Conservation (phyloP, 306 rosid genomes). For the Fragaria nilgerrensis region DNA sequence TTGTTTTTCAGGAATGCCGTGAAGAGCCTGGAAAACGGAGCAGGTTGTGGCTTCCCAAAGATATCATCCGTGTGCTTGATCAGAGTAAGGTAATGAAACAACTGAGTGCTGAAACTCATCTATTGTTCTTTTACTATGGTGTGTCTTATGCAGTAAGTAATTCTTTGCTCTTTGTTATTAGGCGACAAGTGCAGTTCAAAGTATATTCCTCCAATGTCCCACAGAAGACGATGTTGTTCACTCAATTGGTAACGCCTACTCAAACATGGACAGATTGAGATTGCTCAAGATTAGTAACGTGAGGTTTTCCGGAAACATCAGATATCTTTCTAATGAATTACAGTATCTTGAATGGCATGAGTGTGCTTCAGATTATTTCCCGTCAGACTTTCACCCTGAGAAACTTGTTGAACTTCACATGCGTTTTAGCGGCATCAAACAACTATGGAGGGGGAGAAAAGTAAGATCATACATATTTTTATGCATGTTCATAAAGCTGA, state of each 20-base stretch:
- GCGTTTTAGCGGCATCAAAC: neutral
- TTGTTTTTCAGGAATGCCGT: neutral
- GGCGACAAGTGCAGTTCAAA: neutral
- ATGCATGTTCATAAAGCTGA: neutral
- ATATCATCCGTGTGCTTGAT: neutral
- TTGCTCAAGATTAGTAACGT: neutral
- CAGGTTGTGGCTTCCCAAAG: constrained; percentile 17
- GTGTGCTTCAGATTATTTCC: neutral
- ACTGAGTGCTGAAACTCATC: neutral
- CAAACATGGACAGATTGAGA: neutral
- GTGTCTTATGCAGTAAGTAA: neutral
- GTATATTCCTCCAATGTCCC: neutral
- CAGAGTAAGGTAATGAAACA: constrained; percentile 1
- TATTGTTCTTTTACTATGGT: neutral
- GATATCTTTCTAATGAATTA: neutral
- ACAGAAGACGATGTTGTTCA: neutral
- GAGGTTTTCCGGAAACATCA: neutral
- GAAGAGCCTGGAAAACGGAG: neutral
- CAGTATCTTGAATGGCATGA: neutral
- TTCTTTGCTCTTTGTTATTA: neutral
- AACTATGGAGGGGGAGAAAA: neutral
- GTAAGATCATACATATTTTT: neutral
- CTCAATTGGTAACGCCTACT: neutral
- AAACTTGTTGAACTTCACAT: neutral
- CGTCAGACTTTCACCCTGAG: neutral